Percentiles rank a stretch among this genome's conserved stretches.
These are phyloP conservation scores for Viridothelium virens DNA, from an alignment of 495 filamentous ascomycete genomes.

Conservation along the genomic window DNA sequence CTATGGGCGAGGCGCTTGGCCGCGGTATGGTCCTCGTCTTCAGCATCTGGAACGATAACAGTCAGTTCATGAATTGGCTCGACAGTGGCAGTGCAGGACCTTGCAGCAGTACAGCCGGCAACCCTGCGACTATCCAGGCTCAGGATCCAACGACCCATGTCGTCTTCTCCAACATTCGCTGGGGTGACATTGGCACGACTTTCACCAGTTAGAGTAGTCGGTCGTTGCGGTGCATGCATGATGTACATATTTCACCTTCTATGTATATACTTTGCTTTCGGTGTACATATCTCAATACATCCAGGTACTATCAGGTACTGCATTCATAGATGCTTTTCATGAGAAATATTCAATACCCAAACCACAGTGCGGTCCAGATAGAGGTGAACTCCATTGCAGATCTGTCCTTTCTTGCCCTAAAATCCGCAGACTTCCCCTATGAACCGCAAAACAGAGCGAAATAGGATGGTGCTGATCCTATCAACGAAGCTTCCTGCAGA, in stretches of 20 bases:
- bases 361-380: too few relatives aligned
- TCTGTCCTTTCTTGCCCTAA: too few relatives aligned
- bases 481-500: too few relatives aligned
- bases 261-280: neutral
- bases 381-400: too few relatives aligned
- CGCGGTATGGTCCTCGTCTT: conserved; percentile 61
- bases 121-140: conserved; percentile 25
- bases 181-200: conserved; percentile 34
- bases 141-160: conserved; percentile 28
- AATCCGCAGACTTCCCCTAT: too few relatives aligned
- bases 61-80: conserved; percentile 57
- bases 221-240: neutral
- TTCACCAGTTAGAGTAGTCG: conserved; percentile 14
- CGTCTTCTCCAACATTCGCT: conserved; percentile 31
- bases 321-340: neutral
- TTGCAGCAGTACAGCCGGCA: conserved; percentile 42
- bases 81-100: conserved; percentile 50
- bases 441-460: too few relatives aligned
- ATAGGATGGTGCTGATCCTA: too few relatives aligned
- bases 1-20: conserved; percentile 36
- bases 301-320: neutral
- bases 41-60: conserved; percentile 55
- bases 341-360: neutral
- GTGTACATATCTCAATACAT: neutral
- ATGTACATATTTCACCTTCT: neutral